phyloP scores from a whole-genome alignment of 495 filamentous ascomycete species.

The Neurospora sp. region DNA sequence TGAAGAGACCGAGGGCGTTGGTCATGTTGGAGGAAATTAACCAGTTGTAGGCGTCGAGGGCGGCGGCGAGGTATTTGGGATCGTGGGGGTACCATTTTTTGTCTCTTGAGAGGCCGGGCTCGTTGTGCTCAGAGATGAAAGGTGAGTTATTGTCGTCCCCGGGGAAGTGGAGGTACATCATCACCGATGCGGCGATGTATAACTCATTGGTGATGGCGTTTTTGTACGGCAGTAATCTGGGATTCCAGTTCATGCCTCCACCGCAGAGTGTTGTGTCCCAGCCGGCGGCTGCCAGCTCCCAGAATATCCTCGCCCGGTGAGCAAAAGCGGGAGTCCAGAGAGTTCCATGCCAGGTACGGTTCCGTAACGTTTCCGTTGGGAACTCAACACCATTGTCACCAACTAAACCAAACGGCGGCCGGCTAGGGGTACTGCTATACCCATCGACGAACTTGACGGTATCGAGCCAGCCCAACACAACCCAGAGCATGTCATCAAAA shows the following conservation, averaged over 20 bases:
- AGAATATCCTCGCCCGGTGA: slow-evolving; percentile 81
- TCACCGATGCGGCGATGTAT: slow-evolving; percentile 70
- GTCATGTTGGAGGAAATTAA: slow-evolving; percentile 71
- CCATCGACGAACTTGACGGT: slow-evolving; percentile 61
- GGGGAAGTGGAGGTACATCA: slow-evolving; percentile 87
- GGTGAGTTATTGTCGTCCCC: slow-evolving; percentile 66
- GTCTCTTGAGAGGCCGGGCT: neutral
- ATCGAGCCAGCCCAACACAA: slow-evolving; percentile 87
- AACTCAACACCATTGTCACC: neutral
- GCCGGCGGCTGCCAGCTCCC: slow-evolving; percentile 64
- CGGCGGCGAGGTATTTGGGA: slow-evolving; percentile 54
- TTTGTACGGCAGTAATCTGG: slow-evolving; percentile 74
- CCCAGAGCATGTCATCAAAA: slow-evolving; percentile 96
- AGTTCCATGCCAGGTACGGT: slow-evolving; percentile 57
- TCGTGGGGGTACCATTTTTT: slow-evolving; percentile 40
- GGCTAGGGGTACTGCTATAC: slow-evolving; percentile 36
- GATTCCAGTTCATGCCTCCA: slow-evolving; percentile 93
- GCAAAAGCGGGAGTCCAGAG: slow-evolving; percentile 73
- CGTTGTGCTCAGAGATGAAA: slow-evolving; percentile 28
- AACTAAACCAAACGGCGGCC: neutral
- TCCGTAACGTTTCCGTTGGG: slow-evolving; percentile 4
- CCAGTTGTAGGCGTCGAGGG: slow-evolving; percentile 74
- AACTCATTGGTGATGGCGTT: slow-evolving; percentile 97
- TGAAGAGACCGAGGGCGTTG: slow-evolving; percentile 65
- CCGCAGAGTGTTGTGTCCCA: slow-evolving; percentile 78